Conservation (phyloP, 2,329 filamentous ascomycete genomes). For the Penicillium sp. region DNA sequence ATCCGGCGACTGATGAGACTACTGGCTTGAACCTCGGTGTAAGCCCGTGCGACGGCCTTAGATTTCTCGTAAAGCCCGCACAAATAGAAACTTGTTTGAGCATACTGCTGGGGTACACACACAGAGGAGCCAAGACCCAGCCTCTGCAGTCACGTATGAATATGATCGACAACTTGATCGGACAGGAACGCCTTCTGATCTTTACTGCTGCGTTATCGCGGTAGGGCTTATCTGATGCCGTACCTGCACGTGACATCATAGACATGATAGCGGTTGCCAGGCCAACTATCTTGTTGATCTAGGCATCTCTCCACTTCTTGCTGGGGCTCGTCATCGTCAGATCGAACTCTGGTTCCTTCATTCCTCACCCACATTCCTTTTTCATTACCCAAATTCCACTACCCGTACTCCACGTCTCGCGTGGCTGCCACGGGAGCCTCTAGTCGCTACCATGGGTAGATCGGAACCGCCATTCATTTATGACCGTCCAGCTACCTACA, state of each 20-base stretch:
- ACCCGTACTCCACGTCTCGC: conserved; percentile 13
- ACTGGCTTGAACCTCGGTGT: not conserved
- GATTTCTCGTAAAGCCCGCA: conserved; percentile 24
- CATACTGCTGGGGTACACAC: conserved; percentile 13
- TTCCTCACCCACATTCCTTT: conserved; percentile 20
- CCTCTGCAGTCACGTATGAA: too few relatives aligned
- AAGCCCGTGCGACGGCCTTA: conserved; percentile 8
- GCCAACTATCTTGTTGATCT: conserved; percentile 25
- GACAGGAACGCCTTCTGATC: too few relatives aligned
- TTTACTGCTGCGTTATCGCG: not conserved
- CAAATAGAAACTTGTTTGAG: conserved; percentile 25
- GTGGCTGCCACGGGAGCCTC: conserved; percentile 30
- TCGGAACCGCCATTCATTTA: conserved; percentile 68
- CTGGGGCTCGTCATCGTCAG: conserved; percentile 13
- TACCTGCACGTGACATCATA: conserved; percentile 16
- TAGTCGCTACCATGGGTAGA: conserved; percentile 43
- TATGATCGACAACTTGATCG: too few relatives aligned
- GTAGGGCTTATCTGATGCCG: conserved; percentile 6
- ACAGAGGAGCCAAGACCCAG: too few relatives aligned
- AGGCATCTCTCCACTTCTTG: conserved; percentile 5
- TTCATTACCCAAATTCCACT: conserved; percentile 1
- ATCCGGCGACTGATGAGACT: conserved; percentile 2
- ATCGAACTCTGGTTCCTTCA: conserved; percentile 19
- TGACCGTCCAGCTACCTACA: conserved; percentile 50
- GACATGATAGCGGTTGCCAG: conserved; percentile 22